phyloP scores from a whole-genome alignment of 352 stramenopile species.

The Phytopythium helicoides region DNA sequence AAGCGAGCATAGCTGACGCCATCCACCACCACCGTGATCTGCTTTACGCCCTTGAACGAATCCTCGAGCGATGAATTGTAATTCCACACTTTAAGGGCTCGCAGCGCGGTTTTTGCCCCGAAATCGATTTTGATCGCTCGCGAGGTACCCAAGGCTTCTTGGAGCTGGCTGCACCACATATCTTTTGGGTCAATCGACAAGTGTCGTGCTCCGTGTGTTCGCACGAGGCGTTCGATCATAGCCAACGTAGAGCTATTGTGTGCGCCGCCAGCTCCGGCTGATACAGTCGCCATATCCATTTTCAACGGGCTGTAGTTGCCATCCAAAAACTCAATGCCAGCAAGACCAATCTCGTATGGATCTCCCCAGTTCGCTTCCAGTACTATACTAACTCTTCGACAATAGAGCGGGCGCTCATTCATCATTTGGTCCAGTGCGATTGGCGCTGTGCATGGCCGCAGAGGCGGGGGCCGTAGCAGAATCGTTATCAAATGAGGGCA shows the following conservation, averaged over 20 bases:
- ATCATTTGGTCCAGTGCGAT: constrained; percentile 36
- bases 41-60: constrained; percentile 74
- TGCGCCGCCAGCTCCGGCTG: background rate
- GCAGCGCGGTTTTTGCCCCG: constrained; percentile 31
- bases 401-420: constrained; percentile 42
- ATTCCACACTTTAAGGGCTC: constrained; percentile 73
- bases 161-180: constrained; percentile 64
- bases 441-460: constrained; percentile 57
- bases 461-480: background rate
- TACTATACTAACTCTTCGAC: constrained; percentile 47
- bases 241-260: constrained; percentile 14
- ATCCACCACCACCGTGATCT: constrained; percentile 54
- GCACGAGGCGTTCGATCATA: constrained; percentile 35
- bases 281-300: constrained; percentile 5
- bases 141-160: constrained; percentile 17
- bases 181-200: constrained; percentile 40
- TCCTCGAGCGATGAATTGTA: constrained; percentile 77
- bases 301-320: constrained; percentile 41
- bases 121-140: constrained; percentile 53
- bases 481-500: background rate
- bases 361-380: constrained; percentile 73
- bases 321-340: constrained; percentile 63
- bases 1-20: constrained; percentile 38
- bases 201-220: constrained; percentile 39
- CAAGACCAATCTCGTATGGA: constrained; percentile 61